A percentile compares a stretch with the other conserved stretches of the same genome.
Evolutionary conservation across 441 rosid species (phyloP).

Genomic region (Corymbia calophylla): DNA sequence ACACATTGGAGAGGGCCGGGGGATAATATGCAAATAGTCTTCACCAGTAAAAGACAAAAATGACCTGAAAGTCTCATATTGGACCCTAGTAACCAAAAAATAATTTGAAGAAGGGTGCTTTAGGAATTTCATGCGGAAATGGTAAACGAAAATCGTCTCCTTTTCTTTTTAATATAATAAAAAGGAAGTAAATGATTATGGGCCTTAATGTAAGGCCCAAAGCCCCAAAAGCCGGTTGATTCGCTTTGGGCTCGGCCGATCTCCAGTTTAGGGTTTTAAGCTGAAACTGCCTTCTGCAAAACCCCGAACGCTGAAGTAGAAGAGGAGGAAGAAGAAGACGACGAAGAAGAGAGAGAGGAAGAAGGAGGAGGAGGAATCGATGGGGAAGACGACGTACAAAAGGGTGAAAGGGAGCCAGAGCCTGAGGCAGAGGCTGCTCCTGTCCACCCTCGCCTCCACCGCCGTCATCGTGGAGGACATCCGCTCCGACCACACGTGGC

Average conservation of each 20-base stretch:
- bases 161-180: not conserved
- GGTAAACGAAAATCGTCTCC: not conserved
- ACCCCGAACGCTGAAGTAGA: not conserved
- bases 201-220: not conserved
- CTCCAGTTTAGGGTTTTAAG: not conserved
- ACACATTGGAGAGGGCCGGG: too few relatives aligned
- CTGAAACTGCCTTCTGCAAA: not conserved
- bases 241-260: not conserved
- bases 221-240: not conserved
- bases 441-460: constrained; percentile 61
- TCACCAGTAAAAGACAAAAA: not conserved
- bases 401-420: constrained; percentile 58
- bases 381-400: constrained; percentile 65
- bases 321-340: not conserved
- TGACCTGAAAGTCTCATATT: not conserved
- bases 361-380: not conserved
- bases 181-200: not conserved
- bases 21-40: not conserved
- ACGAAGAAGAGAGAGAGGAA: not conserved
- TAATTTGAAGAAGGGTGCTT: not conserved
- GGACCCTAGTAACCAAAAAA: too few relatives aligned
- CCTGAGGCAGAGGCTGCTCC: constrained; percentile 64
- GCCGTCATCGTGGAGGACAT: constrained; percentile 58
- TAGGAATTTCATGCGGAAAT: not conserved
- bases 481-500: constrained; percentile 52